These are phyloP conservation scores for Ophiostoma tasmaniense DNA, from an alignment of 2,329 filamentous ascomycete species.

Conservation along the genomic window DNA sequence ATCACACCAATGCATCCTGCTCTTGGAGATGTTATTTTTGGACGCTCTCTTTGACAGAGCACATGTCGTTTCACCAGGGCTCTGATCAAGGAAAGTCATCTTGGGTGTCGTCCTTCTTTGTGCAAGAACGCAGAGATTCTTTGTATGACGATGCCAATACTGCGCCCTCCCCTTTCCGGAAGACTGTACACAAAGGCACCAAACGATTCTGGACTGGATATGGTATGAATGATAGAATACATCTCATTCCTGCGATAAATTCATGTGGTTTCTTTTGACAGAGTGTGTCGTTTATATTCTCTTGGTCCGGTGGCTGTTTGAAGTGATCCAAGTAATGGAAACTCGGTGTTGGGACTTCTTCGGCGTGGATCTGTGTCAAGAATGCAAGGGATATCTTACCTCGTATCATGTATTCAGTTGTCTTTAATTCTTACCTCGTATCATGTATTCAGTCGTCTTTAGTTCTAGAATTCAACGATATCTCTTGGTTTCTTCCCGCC, in stretches of 20 bases:
- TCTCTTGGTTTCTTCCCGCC: too few relatives aligned
- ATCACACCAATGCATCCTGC: neutral
- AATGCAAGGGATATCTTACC: neutral
- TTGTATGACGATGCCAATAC: neutral
- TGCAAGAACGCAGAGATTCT: neutral
- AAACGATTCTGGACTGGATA: too few relatives aligned
- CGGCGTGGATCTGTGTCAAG: neutral
- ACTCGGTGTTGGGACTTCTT: neutral
- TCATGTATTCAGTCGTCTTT: too few relatives aligned
- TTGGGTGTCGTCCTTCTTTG: neutral
- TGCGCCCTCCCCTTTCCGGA: neutral
- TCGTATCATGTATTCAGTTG: too few relatives aligned
- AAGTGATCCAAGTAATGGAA: neutral
- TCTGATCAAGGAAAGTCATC: neutral
- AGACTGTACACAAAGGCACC: neutral
- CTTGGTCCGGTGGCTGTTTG: neutral
- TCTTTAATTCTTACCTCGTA: too few relatives aligned
- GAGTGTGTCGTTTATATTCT: neutral
- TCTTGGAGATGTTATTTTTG: conserved; percentile 4
- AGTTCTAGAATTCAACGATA: too few relatives aligned
- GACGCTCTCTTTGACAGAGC: neutral
- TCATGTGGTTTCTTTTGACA: too few relatives aligned
- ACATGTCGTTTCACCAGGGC: neutral
- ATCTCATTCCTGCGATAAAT: too few relatives aligned
- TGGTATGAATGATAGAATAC: too few relatives aligned